A percentile compares a stretch with the other conserved stretches of the same genome.
These are phyloP conservation scores for Rutstroemia sydowiana DNA, from an alignment of 2,329 filamentous ascomycete species.

Conservation along the genomic window DNA sequence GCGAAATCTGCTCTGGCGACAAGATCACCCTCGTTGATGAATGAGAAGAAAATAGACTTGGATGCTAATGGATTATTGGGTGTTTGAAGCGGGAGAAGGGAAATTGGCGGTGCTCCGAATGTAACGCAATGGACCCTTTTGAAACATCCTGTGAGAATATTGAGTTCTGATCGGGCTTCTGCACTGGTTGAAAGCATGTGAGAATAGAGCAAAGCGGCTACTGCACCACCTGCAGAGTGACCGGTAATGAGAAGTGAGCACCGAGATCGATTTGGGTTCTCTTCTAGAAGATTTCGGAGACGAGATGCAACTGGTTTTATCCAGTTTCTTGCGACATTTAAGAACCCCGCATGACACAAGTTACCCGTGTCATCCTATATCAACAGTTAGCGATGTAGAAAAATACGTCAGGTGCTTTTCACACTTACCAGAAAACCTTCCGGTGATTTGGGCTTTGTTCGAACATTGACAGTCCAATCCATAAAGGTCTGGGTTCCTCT, in stretches of 20 bases:
- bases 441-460: slow-evolving; percentile 59
- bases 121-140: slow-evolving; percentile 76
- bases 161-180: slow-evolving; percentile 59
- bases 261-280: slow-evolving; percentile 57
- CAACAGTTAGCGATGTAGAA: background rate
- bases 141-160: slow-evolving; percentile 60
- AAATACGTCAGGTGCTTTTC: background rate
- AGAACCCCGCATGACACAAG: slow-evolving; percentile 72
- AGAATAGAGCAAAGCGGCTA: slow-evolving; percentile 70
- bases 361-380: slow-evolving; percentile 63
- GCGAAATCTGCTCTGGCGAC: slow-evolving; percentile 69
- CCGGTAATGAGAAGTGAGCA: slow-evolving; percentile 77
- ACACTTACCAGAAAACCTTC: slow-evolving; percentile 52
- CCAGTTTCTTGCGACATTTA: slow-evolving; percentile 70
- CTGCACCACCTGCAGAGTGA: slow-evolving; percentile 78
- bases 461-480: slow-evolving; percentile 82
- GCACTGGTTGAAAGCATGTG: slow-evolving; percentile 65
- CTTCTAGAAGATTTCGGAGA: slow-evolving; percentile 60
- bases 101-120: slow-evolving; percentile 77
- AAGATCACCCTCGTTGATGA: slow-evolving; percentile 82
- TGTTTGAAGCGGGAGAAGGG: slow-evolving; percentile 59
- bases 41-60: slow-evolving; percentile 69
- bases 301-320: slow-evolving; percentile 62
- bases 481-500: slow-evolving; percentile 69
- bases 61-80: slow-evolving; percentile 41